Conservation (phyloP, 306 rosid species). For the Trifolium subterraneum region DNA sequence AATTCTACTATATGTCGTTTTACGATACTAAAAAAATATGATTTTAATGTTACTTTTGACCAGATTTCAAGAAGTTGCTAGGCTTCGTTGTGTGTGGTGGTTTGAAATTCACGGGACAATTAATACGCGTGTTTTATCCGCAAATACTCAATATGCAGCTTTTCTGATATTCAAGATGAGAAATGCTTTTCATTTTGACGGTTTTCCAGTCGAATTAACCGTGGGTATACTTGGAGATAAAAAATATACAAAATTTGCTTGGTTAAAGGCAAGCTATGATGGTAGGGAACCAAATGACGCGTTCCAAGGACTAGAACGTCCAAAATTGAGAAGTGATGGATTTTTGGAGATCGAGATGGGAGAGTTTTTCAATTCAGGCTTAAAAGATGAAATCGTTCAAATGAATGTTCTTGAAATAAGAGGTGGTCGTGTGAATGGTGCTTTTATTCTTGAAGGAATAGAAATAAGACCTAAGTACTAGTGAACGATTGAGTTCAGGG, state of each 20-base stretch:
- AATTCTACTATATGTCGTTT: too few relatives aligned
- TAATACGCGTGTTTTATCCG: slow-evolving; percentile 50
- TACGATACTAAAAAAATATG: too few relatives aligned
- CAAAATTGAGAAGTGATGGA: slow-evolving; percentile 57
- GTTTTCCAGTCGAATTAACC: slow-evolving; percentile 47
- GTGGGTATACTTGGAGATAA: slow-evolving; percentile 40
- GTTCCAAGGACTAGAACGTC: slow-evolving; percentile 17
- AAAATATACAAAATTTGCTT: too few relatives aligned
- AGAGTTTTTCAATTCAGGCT: slow-evolving; percentile 57
- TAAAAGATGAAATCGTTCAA: slow-evolving; percentile 51
- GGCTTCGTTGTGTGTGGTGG: slow-evolving; percentile 65
- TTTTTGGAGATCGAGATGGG: slow-evolving; percentile 80
- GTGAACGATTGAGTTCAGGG: background rate
- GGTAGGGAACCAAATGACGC: background rate
- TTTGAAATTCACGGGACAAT: slow-evolving; percentile 67
- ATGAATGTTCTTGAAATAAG: slow-evolving; percentile 47
- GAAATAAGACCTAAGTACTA: slow-evolving; percentile 62
- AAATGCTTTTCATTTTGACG: slow-evolving; percentile 40
- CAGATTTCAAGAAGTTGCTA: slow-evolving; percentile 71
- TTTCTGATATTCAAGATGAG: slow-evolving; percentile 63
- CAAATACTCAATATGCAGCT: slow-evolving; percentile 57
- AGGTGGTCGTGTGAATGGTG: slow-evolving; percentile 53
- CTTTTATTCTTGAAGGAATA: slow-evolving; percentile 70
- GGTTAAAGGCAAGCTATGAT: background rate
- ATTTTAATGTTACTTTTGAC: background rate